Base-by-base conservation (phyloP, 148 eudicot species). In the Nyssa sinensis region DNA sequence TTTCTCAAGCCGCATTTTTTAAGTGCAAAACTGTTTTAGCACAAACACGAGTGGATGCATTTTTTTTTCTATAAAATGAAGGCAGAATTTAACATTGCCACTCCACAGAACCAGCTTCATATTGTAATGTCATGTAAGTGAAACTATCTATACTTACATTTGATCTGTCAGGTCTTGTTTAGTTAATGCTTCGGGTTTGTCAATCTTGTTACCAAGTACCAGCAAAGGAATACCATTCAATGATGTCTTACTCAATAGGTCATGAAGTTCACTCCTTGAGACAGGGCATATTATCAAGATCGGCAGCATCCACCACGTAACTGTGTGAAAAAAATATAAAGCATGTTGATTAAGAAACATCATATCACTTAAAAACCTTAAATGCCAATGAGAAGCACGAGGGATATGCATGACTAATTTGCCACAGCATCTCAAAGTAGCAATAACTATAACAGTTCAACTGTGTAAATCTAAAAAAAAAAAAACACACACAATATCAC, bases 291-390 rank as follows among this genome's bases (percentile, higher is more conserved):
- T 78, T 82, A 63, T 82, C 88, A 61, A 76, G 73, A 75, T 85
- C 88, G 29, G 86, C 86, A 72, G 88, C 88, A 75, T 85, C 88
- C 62, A 85, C 88, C 25, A 85, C 88, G 66, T 85, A 85, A 66
- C 88, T 85, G 79, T 57, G 60, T 55, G 19, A 55, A 55, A 55
- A n/a, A 23, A 57, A 21, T 29, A 64, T 4, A 37, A 30, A 51
- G 19, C 63, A 24, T 27, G 16, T 44, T 44, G 51, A 60, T 6
- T 62, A 64, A 31, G 24, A 30, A 30, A 63, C 4, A 17, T n/a
- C 3, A 11, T 44, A 12, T 11, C 51, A 44, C 51, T 44, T 11
- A 3, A 1, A 44, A 44, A 31, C 37, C 21, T 17, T 16, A 6
- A 31, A 30, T 30, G 37, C 39, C 2, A 16, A 37, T 30, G 6